phyloP scores from a whole-genome alignment of 2,329 filamentous ascomycete genomes.

The Cladosporium halotolerans region DNA sequence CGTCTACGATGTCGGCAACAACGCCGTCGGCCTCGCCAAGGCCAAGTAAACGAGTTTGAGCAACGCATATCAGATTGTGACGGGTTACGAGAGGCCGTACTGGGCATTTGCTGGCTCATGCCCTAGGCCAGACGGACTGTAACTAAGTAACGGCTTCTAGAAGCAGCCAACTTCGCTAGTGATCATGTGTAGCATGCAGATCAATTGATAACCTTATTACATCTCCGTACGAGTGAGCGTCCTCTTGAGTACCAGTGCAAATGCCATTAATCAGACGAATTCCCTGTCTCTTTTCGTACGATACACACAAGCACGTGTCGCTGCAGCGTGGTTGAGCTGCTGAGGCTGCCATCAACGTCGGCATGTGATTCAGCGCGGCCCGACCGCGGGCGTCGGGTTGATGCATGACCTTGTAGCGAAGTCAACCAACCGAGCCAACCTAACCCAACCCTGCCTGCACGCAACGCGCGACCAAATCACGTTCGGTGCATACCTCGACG shows the following conservation, averaged over 20 bases:
- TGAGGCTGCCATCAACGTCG: neutral
- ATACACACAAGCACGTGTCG: too few species aligned
- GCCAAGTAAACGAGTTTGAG: slow-evolving; percentile 52
- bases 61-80: neutral
- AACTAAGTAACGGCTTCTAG: neutral
- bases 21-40: slow-evolving; percentile 81
- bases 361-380: neutral
- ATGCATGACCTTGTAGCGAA: too few species aligned
- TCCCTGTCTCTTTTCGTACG: too few species aligned
- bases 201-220: too few species aligned
- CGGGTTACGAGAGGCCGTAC: neutral
- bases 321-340: neutral
- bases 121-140: neutral
- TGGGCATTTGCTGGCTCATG: neutral
- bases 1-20: slow-evolving; percentile 88
- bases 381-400: neutral
- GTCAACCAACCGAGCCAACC: too few species aligned
- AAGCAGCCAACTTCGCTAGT: too few species aligned
- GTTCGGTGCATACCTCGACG: neutral
- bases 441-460: neutral
- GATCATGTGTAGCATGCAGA: too few species aligned
- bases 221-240: too few species aligned
- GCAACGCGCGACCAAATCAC: neutral
- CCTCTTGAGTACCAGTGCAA: too few species aligned
- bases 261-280: too few species aligned